Percentiles rank a stretch among this genome's conserved stretches.
phyloP scores from a whole-genome alignment of 139 green algal species.

The Chlamydomonas asymmetrica region DNA sequence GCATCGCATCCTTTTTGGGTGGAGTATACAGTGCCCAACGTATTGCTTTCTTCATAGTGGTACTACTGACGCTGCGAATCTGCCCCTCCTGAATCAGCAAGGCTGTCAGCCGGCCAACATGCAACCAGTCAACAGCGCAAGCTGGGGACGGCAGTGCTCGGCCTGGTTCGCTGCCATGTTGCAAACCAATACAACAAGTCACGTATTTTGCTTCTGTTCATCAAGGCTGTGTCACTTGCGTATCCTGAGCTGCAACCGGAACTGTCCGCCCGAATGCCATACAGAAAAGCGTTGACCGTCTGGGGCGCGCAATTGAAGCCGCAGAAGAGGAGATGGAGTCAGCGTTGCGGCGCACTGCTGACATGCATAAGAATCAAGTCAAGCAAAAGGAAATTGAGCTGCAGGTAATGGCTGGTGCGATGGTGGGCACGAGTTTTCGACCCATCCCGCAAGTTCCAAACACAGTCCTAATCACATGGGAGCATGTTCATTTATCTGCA shows the following conservation, averaged over 20 bases:
- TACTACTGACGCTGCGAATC: no score
- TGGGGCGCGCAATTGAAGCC: conserved; percentile 61
- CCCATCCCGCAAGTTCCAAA: background rate
- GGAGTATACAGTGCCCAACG: no score
- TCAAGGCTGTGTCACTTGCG: background rate
- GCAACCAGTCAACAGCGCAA: no score
- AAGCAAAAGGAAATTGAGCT: conserved; percentile 49
- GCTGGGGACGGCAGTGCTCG: background rate
- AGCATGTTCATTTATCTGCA: no score
- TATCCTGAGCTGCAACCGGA: no score
- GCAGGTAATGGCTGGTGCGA: no score
- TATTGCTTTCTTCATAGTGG: no score
- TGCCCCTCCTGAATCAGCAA: no score
- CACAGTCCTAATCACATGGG: no score
- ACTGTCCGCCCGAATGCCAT: background rate
- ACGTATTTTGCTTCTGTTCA: background rate
- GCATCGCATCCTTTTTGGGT: no score
- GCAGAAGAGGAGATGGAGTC: conserved; percentile 72
- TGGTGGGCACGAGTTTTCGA: background rate
- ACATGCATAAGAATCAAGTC: conserved; percentile 50
- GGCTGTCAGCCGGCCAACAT: no score
- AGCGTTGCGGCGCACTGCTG: conserved; percentile 46
- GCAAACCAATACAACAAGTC: no score
- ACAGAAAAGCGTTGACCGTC: conserved; percentile 57
- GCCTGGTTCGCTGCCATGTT: background rate